Evolutionary conservation across 495 filamentous ascomycete genomes (phyloP), one percentile per base, ranked within the genome.

Genomic region (Penicillium simplicissimum): DNA sequence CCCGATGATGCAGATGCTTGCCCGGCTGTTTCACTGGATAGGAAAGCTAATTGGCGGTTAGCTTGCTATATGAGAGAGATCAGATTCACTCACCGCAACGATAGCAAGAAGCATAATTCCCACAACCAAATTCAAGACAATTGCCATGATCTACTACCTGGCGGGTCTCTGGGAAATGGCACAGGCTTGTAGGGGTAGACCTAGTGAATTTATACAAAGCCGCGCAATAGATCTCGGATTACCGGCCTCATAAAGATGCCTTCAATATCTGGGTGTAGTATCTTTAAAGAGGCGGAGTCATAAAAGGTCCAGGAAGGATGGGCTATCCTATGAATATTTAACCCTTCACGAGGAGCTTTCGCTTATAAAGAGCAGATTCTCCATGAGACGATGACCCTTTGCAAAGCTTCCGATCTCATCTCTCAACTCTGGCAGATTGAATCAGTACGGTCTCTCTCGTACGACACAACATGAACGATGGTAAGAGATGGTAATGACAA

Each of bases 271-370:
- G 40, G 10, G 40, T 13, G 15, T 13, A 43, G 10, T 45, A 45
- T 45, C 42, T 45, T 45, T 45, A 45, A 45, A 45, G 42, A 45
- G 42, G 42, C 42, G 42, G 42, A 45, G 42, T 45, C 42, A 45
- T 45, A 5, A 45, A 45, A 10, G 42, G 42, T 45, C 42, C 17
- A 45, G 42, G 15, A 45, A 45, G 42, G 42, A 45, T 45, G 9
- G 42, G 42, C 42, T 45, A 13, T n/a, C 42, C 42, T 4, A 45
- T 45, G 9, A 45, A 17, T 45, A 5, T n/a, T 45, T 45, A 45
- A 1, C 42, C 42, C 3, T 45, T 45, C 42, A 45, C 42, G 42
- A 45, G 42, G 42, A 45, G 42, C 4, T 45, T 45, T 45, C 42
- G 42, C 42, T 45, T 45, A 45, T 45, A 45, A 45, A 45, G 42